Evolutionary conservation across 2,329 filamentous ascomycete genomes (phyloP), one percentile per base, ranked within the genome.

Genomic region (Shiraia sp.): DNA sequence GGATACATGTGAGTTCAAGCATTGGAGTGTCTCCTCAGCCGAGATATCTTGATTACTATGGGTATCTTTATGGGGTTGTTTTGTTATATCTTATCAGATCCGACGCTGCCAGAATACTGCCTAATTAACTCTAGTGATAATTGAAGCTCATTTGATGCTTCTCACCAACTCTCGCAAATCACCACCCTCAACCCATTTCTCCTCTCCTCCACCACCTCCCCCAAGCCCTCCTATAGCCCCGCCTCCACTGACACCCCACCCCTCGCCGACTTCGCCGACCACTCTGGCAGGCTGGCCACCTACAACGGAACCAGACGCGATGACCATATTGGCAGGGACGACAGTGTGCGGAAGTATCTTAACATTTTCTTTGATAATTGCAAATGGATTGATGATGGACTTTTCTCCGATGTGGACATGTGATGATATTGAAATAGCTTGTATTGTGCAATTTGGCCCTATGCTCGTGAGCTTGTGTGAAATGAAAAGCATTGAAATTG

Each of bases 331-430:
- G 0, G 87, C 78, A 2, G 93, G 88, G 5, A 99, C 81, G 3
- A 96, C 85, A 0, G 88, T 83, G 22, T 87, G 87, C 46, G 96
- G 90, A 53, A 97, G 72, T 28, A 99, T 83, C 67, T 87, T 86
- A 33, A 95, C 90, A 63, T 90, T 95, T 68, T 97, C 93, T 70
- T 96, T 96, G 64, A 97, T 82, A 47, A 96, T 92, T 35, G 86
- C 87, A 69, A 96, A 91, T 55, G 90, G 87, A 42, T 89, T 88
- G 35, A 99, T 78, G 1, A 87, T 85, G 49, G 85, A 88, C 36
- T 84, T 82, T 40, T 79, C 79, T 15, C 90, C 91, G 47, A 99
- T 88, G 65, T 90, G 82, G 12, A 97, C 90, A 71, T 96, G 89
- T 55, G 80, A 90, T 2, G 88, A 88, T 39, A 99, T 82, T 25